phyloP scores from a whole-genome alignment of 129 eudicot genomes.

The Rutidosis leptorrhynchoides region DNA sequence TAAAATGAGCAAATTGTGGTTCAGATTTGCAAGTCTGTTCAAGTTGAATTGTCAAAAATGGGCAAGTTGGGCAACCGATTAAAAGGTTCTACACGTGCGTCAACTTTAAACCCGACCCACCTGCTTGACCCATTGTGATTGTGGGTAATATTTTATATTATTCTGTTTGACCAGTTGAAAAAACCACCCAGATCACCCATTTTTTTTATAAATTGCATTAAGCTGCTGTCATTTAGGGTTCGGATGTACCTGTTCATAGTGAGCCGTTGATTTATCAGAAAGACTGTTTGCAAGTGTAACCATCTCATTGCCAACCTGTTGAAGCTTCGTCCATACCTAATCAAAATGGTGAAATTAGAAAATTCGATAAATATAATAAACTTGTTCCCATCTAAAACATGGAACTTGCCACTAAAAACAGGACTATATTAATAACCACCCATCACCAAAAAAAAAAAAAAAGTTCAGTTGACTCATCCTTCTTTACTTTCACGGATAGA shows the following conservation, averaged over 20 bases:
- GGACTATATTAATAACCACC: background rate
- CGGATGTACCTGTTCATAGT: slow-evolving; percentile 55
- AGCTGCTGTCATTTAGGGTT: background rate
- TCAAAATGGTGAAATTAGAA: slow-evolving; percentile 11
- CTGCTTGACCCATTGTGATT: background rate
- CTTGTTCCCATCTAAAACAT: too few relatives aligned
- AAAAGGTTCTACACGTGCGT: background rate
- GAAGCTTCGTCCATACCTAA: slow-evolving; percentile 81
- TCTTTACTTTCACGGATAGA: too few relatives aligned
- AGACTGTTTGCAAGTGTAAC: slow-evolving; percentile 61
- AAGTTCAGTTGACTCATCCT: too few relatives aligned
- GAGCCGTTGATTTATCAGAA: slow-evolving; percentile 49
- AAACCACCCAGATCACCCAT: background rate
- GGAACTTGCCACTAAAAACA: background rate
- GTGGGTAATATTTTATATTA: background rate
- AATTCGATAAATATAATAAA: slow-evolving; percentile 8
- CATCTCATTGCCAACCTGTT: slow-evolving; percentile 61
- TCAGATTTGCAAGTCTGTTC: background rate
- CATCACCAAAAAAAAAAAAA: background rate
- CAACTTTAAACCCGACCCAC: background rate
- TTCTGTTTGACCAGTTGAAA: background rate
- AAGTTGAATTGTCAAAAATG: background rate
- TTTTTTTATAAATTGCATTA: background rate
- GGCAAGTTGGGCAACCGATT: background rate
- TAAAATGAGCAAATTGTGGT: background rate